Evolutionary conservation across 176 grass and related monocot species (phyloP).

Genomic region (Tuctoria greenei): DNA sequence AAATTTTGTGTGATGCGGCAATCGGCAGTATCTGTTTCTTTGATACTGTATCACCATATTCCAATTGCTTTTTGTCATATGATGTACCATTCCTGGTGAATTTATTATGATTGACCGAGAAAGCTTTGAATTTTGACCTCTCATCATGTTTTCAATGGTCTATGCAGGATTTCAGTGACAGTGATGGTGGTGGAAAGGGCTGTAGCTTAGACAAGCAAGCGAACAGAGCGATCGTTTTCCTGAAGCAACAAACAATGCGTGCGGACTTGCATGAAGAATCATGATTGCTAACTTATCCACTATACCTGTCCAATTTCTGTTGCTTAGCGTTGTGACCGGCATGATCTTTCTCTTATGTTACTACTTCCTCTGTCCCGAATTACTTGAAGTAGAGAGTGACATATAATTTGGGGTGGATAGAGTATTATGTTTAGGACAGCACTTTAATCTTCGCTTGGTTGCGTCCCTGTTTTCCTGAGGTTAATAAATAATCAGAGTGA

Average conservation of each 20-base stretch:
- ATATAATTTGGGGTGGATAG: too few species aligned
- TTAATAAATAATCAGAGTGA: constrained; percentile 10
- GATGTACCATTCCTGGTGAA: not conserved
- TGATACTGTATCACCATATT: not conserved
- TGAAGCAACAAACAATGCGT: constrained; percentile 42
- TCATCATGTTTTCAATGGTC: constrained; percentile 23
- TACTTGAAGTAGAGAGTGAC: too few species aligned
- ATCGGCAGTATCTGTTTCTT: not conserved
- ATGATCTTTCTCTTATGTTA: not conserved
- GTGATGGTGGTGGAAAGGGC: constrained; percentile 19
- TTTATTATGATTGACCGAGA: not conserved
- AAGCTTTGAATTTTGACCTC: not conserved
- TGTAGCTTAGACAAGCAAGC: constrained; percentile 43
- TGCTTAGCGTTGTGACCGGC: constrained; percentile 1
- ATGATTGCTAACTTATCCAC: not conserved
- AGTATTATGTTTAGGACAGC: not conserved
- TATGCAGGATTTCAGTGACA: constrained; percentile 38
- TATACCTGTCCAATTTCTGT: not conserved
- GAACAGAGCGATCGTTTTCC: constrained; percentile 18
- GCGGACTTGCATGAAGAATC: constrained; percentile 11
- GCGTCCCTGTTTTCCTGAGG: not conserved
- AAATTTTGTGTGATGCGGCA: not conserved
- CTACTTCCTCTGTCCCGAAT: too few species aligned
- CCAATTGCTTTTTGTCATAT: not conserved
- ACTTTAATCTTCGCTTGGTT: not conserved